phyloP scores from a whole-genome alignment of 345 rosid genomes.

The Melaleuca alternifolia region DNA sequence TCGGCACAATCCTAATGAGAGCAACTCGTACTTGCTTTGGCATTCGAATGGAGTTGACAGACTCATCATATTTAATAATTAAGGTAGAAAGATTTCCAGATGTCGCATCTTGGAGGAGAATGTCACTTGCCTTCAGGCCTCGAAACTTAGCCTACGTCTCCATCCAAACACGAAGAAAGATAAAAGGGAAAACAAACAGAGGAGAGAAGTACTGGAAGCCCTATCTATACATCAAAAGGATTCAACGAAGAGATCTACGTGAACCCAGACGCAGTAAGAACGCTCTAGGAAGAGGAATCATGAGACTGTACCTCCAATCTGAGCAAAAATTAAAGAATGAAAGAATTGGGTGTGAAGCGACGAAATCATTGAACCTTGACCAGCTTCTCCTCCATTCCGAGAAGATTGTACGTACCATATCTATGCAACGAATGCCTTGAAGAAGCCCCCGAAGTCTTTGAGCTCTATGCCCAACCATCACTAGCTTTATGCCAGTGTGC shows the following conservation, averaged over 20 bases:
- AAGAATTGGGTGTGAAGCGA: neutral
- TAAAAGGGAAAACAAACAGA: neutral
- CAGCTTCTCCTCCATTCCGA: neutral
- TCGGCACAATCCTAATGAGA: neutral
- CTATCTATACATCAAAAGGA: neutral
- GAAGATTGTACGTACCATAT: neutral
- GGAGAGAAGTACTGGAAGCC: neutral
- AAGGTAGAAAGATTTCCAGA: neutral
- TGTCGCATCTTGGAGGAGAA: neutral
- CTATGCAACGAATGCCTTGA: neutral
- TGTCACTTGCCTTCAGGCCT: neutral
- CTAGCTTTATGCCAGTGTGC: neutral
- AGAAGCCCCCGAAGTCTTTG: neutral
- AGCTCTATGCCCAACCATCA: neutral
- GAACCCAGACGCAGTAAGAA: neutral
- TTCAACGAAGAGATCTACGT: neutral
- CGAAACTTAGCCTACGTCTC: neutral
- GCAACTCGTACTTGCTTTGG: neutral
- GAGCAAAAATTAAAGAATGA: neutral
- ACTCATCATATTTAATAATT: neutral
- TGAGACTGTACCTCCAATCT: neutral
- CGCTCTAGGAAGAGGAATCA: neutral
- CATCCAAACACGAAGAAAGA: neutral
- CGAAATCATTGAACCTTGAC: neutral
- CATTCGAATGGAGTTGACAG: neutral